Evolutionary conservation across 2,329 filamentous ascomycete genomes (phyloP).

Genomic region (Ascochyta rabiei): DNA sequence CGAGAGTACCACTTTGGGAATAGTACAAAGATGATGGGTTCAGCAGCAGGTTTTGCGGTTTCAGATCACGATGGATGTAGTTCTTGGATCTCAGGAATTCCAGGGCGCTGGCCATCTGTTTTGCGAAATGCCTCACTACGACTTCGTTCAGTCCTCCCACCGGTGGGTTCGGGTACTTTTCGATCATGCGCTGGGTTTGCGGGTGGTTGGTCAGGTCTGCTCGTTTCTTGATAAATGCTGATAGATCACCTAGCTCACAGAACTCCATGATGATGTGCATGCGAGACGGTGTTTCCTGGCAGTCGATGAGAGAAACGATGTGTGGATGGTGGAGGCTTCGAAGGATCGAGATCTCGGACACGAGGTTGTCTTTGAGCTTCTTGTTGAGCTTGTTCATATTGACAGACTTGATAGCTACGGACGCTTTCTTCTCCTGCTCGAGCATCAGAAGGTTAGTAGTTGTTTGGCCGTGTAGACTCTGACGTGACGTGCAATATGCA

Average conservation of each 20-base stretch:
- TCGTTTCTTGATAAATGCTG: slow-evolving; percentile 94
- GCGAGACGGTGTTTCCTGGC: slow-evolving; percentile 81
- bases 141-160: slow-evolving; percentile 93
- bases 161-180: slow-evolving; percentile 85
- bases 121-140: slow-evolving; percentile 93
- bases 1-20: slow-evolving; percentile 53
- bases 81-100: slow-evolving; percentile 85
- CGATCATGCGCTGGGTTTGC: slow-evolving; percentile 85
- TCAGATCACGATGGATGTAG: slow-evolving; percentile 95
- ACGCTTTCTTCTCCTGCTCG: slow-evolving; percentile 73
- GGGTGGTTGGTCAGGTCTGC: slow-evolving; percentile 79
- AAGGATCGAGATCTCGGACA: slow-evolving; percentile 93
- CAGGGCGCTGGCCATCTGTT: slow-evolving; percentile 90
- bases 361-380: slow-evolving; percentile 95
- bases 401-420: slow-evolving; percentile 96
- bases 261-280: slow-evolving; percentile 99
- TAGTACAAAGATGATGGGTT: slow-evolving; percentile 79
- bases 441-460: background rate
- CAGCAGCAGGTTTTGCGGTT: slow-evolving; percentile 92
- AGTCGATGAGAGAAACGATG: slow-evolving; percentile 95
- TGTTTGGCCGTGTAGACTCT: background rate
- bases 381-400: slow-evolving; percentile 88
- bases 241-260: slow-evolving; percentile 92
- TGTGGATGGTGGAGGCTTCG: slow-evolving; percentile 93
- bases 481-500: background rate